Evolutionary conservation across 148 eudicot species (phyloP), one percentile per base, ranked within the genome.

Genomic region (Diospyros kaki): DNA sequence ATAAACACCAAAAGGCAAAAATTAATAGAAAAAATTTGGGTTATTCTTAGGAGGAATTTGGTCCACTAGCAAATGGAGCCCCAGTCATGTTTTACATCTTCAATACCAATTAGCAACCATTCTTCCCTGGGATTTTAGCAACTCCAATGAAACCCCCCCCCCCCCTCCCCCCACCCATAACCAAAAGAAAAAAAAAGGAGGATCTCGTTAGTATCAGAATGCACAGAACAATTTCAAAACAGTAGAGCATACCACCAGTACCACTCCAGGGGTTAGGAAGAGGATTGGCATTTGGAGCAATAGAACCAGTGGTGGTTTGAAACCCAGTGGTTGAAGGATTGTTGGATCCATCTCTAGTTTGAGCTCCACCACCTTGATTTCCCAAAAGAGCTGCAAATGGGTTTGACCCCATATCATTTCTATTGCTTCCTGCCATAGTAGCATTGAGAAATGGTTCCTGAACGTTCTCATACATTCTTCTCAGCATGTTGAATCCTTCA

Each of bases 381-480:
- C 93, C 98, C 87, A 93, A 78, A 73, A 95, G 91, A 72, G 98
- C 89, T 64, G 97, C 97, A 81, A 95, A 84, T 3, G 98, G 96
- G 72, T 90, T 92, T 10, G 96, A 84, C 55, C 80, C 84, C 7
- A 58, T n/a, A 86, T 85, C 89, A 70, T 78, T 86, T 74, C 86
- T 90, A 7, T 80, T 63, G 59, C 88, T 87, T 63, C 94, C 97
- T 46, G 86, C 87, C 90, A 84, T 84, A 38, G 97, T 89, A 61
- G 99, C 99, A 87, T 95, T 93, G 80, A 95, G 81, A 80, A 95
- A 86, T 4, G 99, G 99, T 66, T 95, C 97, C 80, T 92, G 98
- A 15, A 95, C 99, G 87, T 93, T 95, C 78, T 95, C 99, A 83
- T 95, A 95, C 99, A 95, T 95, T 74, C 99, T 91, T 72, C 99